Evolutionary conservation across 495 filamentous ascomycete species (phyloP).

Genomic region (Parathielavia hyrcaniae): DNA sequence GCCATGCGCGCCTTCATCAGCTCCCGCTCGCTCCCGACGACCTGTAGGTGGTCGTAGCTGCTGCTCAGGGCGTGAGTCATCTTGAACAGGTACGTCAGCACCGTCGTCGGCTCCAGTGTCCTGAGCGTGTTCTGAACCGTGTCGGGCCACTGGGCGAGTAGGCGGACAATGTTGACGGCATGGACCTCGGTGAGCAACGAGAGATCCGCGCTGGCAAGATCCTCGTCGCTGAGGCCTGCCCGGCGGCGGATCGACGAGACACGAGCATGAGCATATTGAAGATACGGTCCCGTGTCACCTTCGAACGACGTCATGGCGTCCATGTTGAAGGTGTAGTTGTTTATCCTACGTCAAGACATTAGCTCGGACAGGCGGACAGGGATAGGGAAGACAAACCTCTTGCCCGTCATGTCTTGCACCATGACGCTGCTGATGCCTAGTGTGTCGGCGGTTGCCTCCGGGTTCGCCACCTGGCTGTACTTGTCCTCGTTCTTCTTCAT

Average conservation of each 20-base stretch:
- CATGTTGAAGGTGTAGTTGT: conserved; percentile 60
- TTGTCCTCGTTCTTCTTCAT: conserved; percentile 58
- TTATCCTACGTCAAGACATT: conserved; percentile 39
- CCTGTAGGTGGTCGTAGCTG: conserved; percentile 74
- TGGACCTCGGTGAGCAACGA: conserved; percentile 54
- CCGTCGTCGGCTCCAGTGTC: conserved; percentile 58
- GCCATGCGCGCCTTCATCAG: conserved; percentile 73
- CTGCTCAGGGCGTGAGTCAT: conserved; percentile 82
- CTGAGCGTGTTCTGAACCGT: conserved; percentile 57
- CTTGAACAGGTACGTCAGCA: conserved; percentile 79
- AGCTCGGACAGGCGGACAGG: not conserved
- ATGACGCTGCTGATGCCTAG: conserved; percentile 59
- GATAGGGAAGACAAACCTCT: conserved; percentile 42
- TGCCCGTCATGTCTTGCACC: conserved; percentile 61
- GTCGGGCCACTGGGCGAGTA: conserved; percentile 60
- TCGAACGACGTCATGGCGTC: conserved; percentile 64
- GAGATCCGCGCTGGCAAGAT: conserved; percentile 52
- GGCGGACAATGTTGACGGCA: conserved; percentile 54
- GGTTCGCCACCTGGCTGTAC: conserved; percentile 54
- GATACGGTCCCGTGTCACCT: conserved; percentile 63
- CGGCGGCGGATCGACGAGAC: conserved; percentile 56
- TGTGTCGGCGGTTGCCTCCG: conserved; percentile 49
- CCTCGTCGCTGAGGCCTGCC: conserved; percentile 46
- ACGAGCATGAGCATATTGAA: conserved; percentile 63
- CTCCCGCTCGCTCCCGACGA: conserved; percentile 65